These are phyloP conservation scores for Monotropa hypopitys DNA, from an alignment of 179 eudicot genomes.

Conservation along the genomic window DNA sequence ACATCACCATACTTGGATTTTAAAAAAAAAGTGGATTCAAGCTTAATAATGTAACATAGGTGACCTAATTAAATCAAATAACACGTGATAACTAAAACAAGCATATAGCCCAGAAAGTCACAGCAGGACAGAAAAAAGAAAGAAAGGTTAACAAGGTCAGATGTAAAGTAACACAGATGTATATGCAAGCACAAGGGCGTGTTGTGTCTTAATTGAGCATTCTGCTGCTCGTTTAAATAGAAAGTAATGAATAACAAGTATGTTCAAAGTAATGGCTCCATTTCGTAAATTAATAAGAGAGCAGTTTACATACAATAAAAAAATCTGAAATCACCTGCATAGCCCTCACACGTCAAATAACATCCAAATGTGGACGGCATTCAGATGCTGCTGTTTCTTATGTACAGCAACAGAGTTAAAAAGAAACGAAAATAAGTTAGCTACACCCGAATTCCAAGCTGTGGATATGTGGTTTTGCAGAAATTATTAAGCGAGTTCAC, in stretches of 20 bases:
- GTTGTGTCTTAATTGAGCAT: background rate
- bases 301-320: background rate
- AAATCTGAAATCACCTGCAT: background rate
- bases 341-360: background rate
- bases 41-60: background rate
- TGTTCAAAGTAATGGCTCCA: background rate
- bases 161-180: background rate
- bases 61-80: background rate
- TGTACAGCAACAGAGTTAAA: background rate
- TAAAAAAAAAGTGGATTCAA: background rate
- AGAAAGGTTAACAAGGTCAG: background rate
- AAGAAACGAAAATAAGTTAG: background rate
- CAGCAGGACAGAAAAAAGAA: background rate
- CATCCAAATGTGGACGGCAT: background rate
- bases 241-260: background rate
- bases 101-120: background rate
- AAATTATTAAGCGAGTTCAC: background rate
- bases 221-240: background rate
- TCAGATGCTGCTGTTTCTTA: constrained; percentile 2
- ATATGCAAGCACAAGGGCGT: background rate
- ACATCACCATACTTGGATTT: background rate
- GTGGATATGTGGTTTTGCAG: background rate
- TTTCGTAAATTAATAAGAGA: background rate
- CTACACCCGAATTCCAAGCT: background rate
- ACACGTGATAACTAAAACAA: background rate